phyloP scores from a whole-genome alignment of 768 basidiomycete species.

The Pleurotus tuoliensis region DNA sequence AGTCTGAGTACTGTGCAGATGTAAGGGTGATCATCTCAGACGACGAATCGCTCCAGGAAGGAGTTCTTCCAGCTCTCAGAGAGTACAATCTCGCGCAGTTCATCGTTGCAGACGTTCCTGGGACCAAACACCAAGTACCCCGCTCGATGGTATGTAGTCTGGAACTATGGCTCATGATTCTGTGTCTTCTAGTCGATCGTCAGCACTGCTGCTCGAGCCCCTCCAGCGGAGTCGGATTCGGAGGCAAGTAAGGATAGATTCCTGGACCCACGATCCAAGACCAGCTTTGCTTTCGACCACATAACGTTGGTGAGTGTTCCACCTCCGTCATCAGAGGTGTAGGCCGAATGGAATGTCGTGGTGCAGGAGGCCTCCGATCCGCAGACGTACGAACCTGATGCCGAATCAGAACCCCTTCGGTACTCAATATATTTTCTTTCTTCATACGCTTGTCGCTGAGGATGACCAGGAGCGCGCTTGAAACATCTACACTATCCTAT shows the following conservation, averaged over 20 bases:
- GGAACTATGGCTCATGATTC: neutral
- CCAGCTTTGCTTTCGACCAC: slow-evolving; percentile 83
- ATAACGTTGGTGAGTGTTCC: slow-evolving; percentile 55
- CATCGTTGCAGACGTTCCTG: slow-evolving; percentile 81
- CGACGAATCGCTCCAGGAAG: slow-evolving; percentile 77
- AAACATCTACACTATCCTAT: slow-evolving; percentile 64
- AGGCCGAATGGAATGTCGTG: slow-evolving; percentile 1
- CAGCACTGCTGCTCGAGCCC: slow-evolving; percentile 63
- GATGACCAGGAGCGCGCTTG: slow-evolving; percentile 57
- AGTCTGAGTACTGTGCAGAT: slow-evolving; percentile 43
- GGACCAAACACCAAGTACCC: slow-evolving; percentile 69
- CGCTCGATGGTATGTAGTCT: slow-evolving; percentile 7
- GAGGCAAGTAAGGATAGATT: slow-evolving; percentile 62
- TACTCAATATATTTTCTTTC: slow-evolving; percentile 24
- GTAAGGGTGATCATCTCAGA: slow-evolving; percentile 86
- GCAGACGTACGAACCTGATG: slow-evolving; percentile 55
- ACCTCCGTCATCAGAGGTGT: slow-evolving; percentile 4
- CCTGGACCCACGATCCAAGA: slow-evolving; percentile 78
- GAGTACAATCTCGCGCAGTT: slow-evolving; percentile 90
- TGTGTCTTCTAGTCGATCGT: slow-evolving; percentile 63
- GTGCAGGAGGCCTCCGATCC: slow-evolving; percentile 77
- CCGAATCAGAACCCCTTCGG: slow-evolving; percentile 75
- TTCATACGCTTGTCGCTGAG: too few relatives aligned
- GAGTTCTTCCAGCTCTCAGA: slow-evolving; percentile 71
- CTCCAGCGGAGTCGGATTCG: slow-evolving; percentile 31